Conservation (phyloP, 768 basidiomycete species). For the Serpula lacrymans region DNA sequence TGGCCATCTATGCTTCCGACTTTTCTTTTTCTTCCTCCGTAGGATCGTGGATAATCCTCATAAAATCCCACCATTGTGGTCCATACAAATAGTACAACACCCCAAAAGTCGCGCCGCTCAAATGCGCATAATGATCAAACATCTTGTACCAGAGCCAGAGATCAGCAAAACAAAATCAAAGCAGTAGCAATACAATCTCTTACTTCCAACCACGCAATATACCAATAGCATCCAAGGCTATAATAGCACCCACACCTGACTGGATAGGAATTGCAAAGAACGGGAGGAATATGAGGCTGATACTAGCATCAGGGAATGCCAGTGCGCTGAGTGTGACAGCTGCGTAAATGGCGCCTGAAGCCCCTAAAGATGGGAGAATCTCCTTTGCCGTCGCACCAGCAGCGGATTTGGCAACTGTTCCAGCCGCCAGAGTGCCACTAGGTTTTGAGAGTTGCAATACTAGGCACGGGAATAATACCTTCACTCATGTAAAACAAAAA, state of each 20-base stretch:
- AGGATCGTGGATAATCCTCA: no score
- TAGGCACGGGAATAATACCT: conserved; percentile 71
- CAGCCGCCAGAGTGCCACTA: conserved; percentile 31
- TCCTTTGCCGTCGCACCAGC: conserved; percentile 26
- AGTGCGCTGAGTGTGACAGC: conserved; percentile 72
- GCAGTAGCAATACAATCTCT: conserved; percentile 20
- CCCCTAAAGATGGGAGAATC: conserved; percentile 71
- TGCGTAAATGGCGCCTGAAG: conserved; percentile 84
- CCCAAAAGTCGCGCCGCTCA: conserved; percentile 87
- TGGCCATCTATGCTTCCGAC: no score
- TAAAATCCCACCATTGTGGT: conserved; percentile 42
- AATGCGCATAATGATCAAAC: conserved; percentile 70
- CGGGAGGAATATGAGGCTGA: conserved; percentile 78
- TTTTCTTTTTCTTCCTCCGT: no score
- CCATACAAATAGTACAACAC: conserved; percentile 70
- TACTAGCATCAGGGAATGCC: conserved; percentile 74
- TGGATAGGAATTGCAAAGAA: conserved; percentile 77
- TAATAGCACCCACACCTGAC: conserved; percentile 65
- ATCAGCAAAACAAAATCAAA: background rate
- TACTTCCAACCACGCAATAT: conserved; percentile 82
- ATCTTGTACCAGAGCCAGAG: conserved; percentile 14
- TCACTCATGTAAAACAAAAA: no score
- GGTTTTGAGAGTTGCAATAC: conserved; percentile 55
- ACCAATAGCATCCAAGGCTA: conserved; percentile 74
- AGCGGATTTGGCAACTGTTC: conserved; percentile 29